These are phyloP conservation scores for Colletotrichum caudatum DNA, from an alignment of 2,329 filamentous ascomycete species.

Conservation along the genomic window DNA sequence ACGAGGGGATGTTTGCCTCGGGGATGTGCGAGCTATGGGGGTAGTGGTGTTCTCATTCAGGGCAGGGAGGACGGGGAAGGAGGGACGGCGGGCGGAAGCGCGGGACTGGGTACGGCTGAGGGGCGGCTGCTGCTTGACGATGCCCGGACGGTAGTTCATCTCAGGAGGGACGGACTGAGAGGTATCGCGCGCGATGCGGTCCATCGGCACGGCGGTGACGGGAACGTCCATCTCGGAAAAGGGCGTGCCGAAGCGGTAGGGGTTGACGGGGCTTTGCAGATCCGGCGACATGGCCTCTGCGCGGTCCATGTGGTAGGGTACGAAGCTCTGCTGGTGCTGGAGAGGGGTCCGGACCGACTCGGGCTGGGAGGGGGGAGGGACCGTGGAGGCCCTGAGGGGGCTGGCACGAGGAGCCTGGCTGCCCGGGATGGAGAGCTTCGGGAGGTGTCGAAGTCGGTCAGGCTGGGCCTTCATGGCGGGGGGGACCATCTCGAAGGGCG, in stretches of 20 bases:
- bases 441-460: conserved; percentile 68
- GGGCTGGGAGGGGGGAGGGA: conserved; percentile 47
- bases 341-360: conserved; percentile 42
- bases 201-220: conserved; percentile 77
- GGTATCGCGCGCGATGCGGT: conserved; percentile 79
- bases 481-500: conserved; percentile 73
- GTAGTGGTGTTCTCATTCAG: conserved; percentile 73
- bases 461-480: conserved; percentile 62
- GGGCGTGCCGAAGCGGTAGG: conserved; percentile 85
- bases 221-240: conserved; percentile 93
- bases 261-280: conserved; percentile 67
- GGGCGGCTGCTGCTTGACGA: conserved; percentile 49
- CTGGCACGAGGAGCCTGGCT: conserved; percentile 48
- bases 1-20: conserved; percentile 53
- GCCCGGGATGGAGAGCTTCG: conserved; percentile 71
- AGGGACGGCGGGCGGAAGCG: conserved; percentile 72
- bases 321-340: conserved; percentile 51
- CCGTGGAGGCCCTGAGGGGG: conserved; percentile 48
- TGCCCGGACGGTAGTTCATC: conserved; percentile 78
- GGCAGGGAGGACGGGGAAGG: conserved; percentile 75
- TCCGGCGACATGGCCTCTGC: conserved; percentile 66
- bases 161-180: conserved; percentile 95
- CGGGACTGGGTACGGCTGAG: conserved; percentile 64
- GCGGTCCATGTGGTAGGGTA: conserved; percentile 66
- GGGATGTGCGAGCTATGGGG: conserved; percentile 51